Conservation (phyloP, 768 basidiomycete species). For the Pleurotus giganteus region DNA sequence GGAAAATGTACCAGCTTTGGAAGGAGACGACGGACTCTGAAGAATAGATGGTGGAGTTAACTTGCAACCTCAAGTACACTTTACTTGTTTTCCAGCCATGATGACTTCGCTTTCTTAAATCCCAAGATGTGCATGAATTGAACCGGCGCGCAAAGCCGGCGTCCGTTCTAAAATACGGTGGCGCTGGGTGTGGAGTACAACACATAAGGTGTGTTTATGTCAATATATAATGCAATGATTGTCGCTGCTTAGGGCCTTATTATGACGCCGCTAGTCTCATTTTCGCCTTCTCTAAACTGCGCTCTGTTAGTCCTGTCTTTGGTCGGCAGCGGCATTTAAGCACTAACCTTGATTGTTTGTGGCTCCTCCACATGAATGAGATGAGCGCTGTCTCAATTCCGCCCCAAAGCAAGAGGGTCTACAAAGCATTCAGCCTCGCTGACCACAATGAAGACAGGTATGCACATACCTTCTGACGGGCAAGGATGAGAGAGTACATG, state of each 20-base stretch:
- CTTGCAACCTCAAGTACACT: constrained; percentile 3
- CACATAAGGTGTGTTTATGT: neutral
- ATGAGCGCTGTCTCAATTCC: constrained; percentile 29
- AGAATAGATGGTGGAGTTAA: constrained; percentile 15
- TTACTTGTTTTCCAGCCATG: constrained; percentile 19
- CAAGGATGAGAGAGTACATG: constrained; percentile 6
- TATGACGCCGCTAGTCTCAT: neutral
- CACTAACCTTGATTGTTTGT: constrained; percentile 23
- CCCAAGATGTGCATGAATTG: neutral
- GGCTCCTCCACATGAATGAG: constrained; percentile 26
- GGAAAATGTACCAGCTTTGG: constrained; percentile 84
- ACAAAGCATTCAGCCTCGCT: neutral
- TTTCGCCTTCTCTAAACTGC: neutral
- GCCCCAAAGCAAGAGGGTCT: constrained; percentile 35
- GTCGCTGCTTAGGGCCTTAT: neutral
- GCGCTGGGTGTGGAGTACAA: neutral
- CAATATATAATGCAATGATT: neutral
- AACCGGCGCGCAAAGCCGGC: neutral
- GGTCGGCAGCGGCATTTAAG: neutral
- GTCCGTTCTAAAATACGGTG: neutral
- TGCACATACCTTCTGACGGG: neutral
- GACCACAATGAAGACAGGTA: neutral
- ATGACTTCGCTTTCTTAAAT: neutral
- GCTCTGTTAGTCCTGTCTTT: neutral
- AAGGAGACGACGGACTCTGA: constrained; percentile 44